Evolutionary conservation across 176 grass and related monocot species (phyloP).

Genomic region (Areca catechu): DNA sequence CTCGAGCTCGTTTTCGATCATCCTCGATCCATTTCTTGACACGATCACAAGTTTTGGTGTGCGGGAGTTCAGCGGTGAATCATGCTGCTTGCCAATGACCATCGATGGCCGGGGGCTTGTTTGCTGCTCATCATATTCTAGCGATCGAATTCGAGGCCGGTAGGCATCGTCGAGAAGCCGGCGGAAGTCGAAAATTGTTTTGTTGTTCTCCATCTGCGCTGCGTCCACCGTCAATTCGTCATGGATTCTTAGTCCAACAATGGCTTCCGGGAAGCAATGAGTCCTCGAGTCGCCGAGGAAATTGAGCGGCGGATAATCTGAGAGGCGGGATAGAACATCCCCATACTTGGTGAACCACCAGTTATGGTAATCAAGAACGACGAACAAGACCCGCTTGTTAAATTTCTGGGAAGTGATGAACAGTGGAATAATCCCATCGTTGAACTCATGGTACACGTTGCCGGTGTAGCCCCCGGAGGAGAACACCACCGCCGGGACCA

Average conservation of each 20-base stretch:
- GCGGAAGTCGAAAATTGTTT: not conserved
- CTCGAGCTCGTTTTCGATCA: slow-evolving; percentile 46
- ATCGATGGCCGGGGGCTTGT: no score
- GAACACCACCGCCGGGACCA: slow-evolving; percentile 55
- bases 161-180: no score
- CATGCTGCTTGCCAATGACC: no score
- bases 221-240: slow-evolving; percentile 59
- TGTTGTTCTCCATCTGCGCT: slow-evolving; percentile 24
- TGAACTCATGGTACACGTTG: slow-evolving; percentile 93
- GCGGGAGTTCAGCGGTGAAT: not conserved
- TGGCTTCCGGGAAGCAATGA: slow-evolving; percentile 68
- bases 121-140: no score
- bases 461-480: slow-evolving; percentile 84
- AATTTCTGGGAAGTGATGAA: slow-evolving; percentile 58
- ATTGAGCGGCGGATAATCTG: slow-evolving; percentile 46
- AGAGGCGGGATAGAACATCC: slow-evolving; percentile 37
- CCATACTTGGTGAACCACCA: slow-evolving; percentile 72
- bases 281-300: slow-evolving; percentile 46
- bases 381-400: slow-evolving; percentile 46
- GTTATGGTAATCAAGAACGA: slow-evolving; percentile 71
- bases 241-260: slow-evolving; percentile 63
- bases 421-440: slow-evolving; percentile 76
- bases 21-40: slow-evolving; percentile 55
- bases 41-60: slow-evolving; percentile 49
- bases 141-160: no score